Evolutionary conservation across 1,284 basidiomycete genomes (phyloP).

Genomic region (Athelia sp.): DNA sequence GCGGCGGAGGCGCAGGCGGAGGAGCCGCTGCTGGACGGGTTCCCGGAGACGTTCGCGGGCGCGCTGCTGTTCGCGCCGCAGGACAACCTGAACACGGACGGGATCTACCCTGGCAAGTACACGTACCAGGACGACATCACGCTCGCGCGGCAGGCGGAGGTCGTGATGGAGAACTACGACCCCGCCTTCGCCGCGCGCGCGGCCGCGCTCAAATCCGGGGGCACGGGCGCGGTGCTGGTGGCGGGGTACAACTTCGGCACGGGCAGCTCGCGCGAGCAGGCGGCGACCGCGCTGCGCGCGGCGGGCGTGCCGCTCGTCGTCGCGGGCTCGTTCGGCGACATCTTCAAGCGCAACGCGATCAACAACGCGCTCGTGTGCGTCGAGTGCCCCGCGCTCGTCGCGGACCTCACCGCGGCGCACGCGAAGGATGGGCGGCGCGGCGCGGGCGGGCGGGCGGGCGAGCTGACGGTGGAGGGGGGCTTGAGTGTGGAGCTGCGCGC

Average conservation of each 20-base stretch:
- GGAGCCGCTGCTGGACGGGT: conserved; percentile 71
- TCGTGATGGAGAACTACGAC: conserved; percentile 99
- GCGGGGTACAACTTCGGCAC: conserved; percentile 99
- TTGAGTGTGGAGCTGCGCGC: conserved; percentile 67
- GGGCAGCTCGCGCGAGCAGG: conserved; percentile 97
- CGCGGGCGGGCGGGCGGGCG: conserved; percentile 71
- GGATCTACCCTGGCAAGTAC: conserved; percentile 99
- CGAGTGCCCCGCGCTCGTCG: conserved; percentile 87
- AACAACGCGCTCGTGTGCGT: conserved; percentile 98
- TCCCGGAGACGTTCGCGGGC: conserved; percentile 83
- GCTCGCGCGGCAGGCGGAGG: conserved; percentile 87
- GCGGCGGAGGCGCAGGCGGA: conserved; percentile 22
- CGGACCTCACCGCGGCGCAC: conserved; percentile 75
- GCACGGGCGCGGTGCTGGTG: conserved; percentile 72
- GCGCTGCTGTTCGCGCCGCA: conserved; percentile 90
- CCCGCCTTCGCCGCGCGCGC: conserved; percentile 79
- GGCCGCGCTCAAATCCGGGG: conserved; percentile 44
- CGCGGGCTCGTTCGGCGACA: conserved; percentile 96
- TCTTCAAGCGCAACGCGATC: conserved; percentile 98
- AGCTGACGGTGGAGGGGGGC: conserved; percentile 76
- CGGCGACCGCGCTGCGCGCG: conserved; percentile 94
- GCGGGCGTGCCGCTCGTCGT: conserved; percentile 92
- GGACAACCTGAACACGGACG: conserved; percentile 98
- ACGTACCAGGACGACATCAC: conserved; percentile 99
- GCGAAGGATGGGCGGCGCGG: conserved; percentile 73